Percentiles rank a stretch among this genome's conserved stretches.
These are phyloP conservation scores for Sedum album DNA, from an alignment of 164 flowering plant genomes.

Conservation along the genomic window DNA sequence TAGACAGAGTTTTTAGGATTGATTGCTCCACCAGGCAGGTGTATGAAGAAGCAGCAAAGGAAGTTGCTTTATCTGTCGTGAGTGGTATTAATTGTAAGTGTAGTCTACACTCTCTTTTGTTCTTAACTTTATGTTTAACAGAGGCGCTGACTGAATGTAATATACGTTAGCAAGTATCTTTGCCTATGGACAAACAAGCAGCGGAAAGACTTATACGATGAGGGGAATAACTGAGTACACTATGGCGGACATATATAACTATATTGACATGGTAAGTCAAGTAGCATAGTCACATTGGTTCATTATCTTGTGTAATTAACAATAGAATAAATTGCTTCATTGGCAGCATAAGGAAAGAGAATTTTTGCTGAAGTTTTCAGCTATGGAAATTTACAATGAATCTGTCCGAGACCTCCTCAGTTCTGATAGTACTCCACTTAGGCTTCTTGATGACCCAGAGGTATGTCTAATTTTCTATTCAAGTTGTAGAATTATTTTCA, in stretches of 20 bases:
- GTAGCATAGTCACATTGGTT: not conserved
- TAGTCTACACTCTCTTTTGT: not conserved
- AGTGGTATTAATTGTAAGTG: constrained; percentile 16
- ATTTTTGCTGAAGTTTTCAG: constrained; percentile 12
- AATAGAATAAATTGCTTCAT: not conserved
- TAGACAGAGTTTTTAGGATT: constrained; percentile 17
- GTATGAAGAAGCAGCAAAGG: constrained; percentile 20
- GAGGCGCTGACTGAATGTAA: not conserved
- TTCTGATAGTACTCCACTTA: constrained; percentile 13
- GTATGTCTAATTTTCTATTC: not conserved
- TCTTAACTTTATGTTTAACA: not conserved
- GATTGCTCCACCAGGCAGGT: constrained; percentile 20
- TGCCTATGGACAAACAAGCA: constrained; percentile 14
- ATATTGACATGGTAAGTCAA: constrained; percentile 9
- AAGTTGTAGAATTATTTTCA: not conserved
- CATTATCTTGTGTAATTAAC: not conserved
- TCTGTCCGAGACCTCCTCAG: constrained; percentile 13
- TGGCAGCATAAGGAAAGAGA: constrained; percentile 11
- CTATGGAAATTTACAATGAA: constrained; percentile 15
- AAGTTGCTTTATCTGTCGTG: constrained; percentile 17
- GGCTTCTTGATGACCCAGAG: constrained; percentile 14
- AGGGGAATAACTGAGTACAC: constrained; percentile 13
- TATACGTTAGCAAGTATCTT: constrained; percentile 11
- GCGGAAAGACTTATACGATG: constrained; percentile 14
- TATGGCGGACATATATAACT: constrained; percentile 12